Percentiles rank a stretch among this genome's conserved stretches.
Evolutionary conservation across 2,329 filamentous ascomycete genomes (phyloP).

Genomic region (Colletotrichum sp.): DNA sequence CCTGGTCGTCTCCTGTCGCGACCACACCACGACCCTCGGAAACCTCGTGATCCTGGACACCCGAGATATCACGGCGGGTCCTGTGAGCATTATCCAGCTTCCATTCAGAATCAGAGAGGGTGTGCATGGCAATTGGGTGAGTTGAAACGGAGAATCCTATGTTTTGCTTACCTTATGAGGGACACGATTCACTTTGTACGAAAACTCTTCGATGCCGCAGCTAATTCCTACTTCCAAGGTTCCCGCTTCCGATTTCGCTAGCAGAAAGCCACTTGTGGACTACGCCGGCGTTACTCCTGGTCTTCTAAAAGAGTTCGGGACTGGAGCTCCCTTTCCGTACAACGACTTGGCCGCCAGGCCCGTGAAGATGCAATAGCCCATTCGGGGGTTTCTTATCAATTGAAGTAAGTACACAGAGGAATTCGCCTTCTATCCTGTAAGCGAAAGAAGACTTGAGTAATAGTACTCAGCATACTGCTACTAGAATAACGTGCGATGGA

Average conservation of each 20-base stretch:
- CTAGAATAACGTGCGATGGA: too few species aligned
- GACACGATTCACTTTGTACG: fast-evolving
- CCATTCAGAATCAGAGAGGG: neutral
- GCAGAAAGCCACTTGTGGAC: neutral
- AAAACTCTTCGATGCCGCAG: neutral
- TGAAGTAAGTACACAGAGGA: too few species aligned
- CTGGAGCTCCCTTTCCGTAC: neutral
- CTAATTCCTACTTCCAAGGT: fast-evolving
- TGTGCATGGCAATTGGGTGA: neutral
- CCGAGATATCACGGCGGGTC: neutral
- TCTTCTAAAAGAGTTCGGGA: neutral
- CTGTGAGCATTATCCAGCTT: neutral
- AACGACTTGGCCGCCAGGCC: neutral
- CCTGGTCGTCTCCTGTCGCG: neutral
- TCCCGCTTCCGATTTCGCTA: neutral
- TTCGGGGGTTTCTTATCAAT: too few species aligned
- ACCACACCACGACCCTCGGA: neutral
- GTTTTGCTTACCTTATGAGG: fast-evolving
- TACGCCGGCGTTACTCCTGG: neutral
- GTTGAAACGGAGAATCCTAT: neutral
- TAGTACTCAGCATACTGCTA: too few species aligned
- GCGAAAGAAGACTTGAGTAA: too few species aligned
- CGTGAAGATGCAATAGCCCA: neutral
- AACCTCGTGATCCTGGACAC: neutral
- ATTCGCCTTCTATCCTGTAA: too few species aligned